Conservation (phyloP, 371 early-diverging fungal species). For the Furculomyces boomerangus region DNA sequence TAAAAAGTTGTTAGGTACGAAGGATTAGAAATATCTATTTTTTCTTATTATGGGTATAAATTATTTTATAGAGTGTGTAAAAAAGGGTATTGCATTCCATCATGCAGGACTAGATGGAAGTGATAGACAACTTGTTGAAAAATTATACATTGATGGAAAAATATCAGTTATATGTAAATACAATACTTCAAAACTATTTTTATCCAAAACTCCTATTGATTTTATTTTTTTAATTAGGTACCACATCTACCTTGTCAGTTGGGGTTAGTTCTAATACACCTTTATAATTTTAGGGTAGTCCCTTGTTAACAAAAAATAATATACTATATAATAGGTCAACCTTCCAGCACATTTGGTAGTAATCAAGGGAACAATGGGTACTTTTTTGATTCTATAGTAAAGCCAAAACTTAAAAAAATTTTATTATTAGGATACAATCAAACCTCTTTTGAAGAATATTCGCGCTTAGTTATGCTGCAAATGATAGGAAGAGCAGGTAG, state of each 20-base stretch:
- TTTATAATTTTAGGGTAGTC: not conserved
- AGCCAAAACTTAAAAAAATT: not conserved
- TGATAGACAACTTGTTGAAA: not conserved
- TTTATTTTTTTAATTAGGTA: conserved; percentile 4
- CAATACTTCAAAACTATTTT: not conserved
- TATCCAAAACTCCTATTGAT: not conserved
- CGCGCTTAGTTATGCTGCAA: conserved; percentile 91
- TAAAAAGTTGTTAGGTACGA: not conserved
- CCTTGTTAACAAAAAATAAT: not conserved
- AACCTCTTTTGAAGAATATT: conserved; percentile 80
- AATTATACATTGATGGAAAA: not conserved
- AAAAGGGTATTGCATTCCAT: conserved; percentile 1
- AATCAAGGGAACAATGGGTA: conserved; percentile 4
- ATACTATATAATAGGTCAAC: not conserved
- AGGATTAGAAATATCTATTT: not conserved
- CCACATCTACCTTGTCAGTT: conserved; percentile 3
- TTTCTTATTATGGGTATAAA: not conserved
- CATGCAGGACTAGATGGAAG: conserved; percentile 2
- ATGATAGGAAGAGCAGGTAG: conserved; percentile 99
- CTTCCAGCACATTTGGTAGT: conserved; percentile 4
- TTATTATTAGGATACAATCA: conserved; percentile 1
- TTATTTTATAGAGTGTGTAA: not conserved
- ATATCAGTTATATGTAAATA: not conserved
- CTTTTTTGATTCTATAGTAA: not conserved
- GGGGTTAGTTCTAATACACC: not conserved